Evolutionary conservation across 139 green algal genomes (phyloP), one percentile per base, ranked within the genome.

Genomic region (Volvox reticuliferus): DNA sequence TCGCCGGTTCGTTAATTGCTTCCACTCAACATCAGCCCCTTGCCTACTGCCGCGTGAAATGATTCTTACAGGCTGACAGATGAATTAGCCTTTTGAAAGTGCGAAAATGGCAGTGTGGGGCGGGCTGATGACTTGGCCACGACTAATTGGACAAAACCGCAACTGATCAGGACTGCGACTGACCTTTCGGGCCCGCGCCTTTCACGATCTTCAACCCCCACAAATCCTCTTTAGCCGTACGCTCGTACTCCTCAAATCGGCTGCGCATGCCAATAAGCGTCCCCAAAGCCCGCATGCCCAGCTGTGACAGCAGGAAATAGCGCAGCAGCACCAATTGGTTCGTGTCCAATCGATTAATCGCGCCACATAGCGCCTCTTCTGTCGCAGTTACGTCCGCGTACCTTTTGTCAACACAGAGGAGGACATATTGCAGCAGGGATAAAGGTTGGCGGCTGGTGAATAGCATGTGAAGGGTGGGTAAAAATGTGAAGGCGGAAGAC

Each of bases 251-350:
- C 36, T 24, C 83, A n/a, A 81, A 6, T 0, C 16, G 36, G 36
- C n/a, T 68, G 24, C 36, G 30, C 22, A 89, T 67, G 36, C 14
- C 1, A 1, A 12, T 14, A 20, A 55, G 61, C 13, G 83, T 80
- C 62, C 35, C 83, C 26, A 1, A 17, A 12, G 13, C 24, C 32
- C 83, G 83, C 33, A 14, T 13, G 68, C 83, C 67, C 36, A 89
- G 67, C 35, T 55, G 67, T 28, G 68, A 20, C 35, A 89, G 36
- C 83, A 89, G 12, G 67, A 89, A 89, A 17, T 80, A 33, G 22
- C 83, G 83, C 83, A 89, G 83, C 19, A n/a, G 83, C 67, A 89
- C 12, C 36, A 89, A 68, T 9, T 37, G 1, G 17, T 44, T 19
- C 5, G 35, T 67, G 36, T 33, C 20, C 67, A 89, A 55, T 55